Base-by-base conservation (phyloP, 2,329 filamentous ascomycete species). In the Talaromyces funiculosus region DNA sequence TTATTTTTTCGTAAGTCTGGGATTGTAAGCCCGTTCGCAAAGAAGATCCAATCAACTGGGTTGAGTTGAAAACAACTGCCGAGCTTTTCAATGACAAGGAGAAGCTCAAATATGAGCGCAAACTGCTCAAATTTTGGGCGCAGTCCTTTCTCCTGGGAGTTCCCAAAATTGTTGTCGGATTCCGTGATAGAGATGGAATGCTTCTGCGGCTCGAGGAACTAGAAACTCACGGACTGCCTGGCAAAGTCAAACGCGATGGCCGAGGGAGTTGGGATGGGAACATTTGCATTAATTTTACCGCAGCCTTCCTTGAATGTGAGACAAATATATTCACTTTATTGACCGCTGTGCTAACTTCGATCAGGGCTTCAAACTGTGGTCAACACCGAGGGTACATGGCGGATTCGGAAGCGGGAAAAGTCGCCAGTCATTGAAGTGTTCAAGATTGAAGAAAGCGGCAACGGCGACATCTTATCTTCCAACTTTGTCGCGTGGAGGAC, bases 131-230 rank as follows among this genome's bases (percentile, higher is more conserved):
- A 70, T 96, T 93, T 77, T 99, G 94, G 94, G 90, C 93, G 14
- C 94, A 97, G 74, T 96, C 90, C 0, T 99, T 96, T 71, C 81
- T 99, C 2, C 86, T 99, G 1, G 93, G 93, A 42, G 92, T 97
- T 0, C 91, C 92, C 0, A 94, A 88, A 66, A 90, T 99, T 65
- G 86, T 97, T 49, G 89, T 99, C 31, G 94, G 94, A 0, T 97
- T 94, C 72, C 86, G 94, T 53, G 87, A 84, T 35, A 84, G 82
- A 60, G 71, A 87, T 59, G 93, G 94, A 7, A 83, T 90, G 57
- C 79, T 99, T 22, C 81, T 82, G 53, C 81, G 84, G 12, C 71
- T 95, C 12, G 85, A 96, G 71, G 90, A 96, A 69, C 84, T 96
- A 33, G 84, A 90, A 62, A 97, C 92, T 1, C 85, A 86, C 49